Evolutionary conservation across 257 asterid species (phyloP).

Genomic region (Jacaranda mimosifolia): DNA sequence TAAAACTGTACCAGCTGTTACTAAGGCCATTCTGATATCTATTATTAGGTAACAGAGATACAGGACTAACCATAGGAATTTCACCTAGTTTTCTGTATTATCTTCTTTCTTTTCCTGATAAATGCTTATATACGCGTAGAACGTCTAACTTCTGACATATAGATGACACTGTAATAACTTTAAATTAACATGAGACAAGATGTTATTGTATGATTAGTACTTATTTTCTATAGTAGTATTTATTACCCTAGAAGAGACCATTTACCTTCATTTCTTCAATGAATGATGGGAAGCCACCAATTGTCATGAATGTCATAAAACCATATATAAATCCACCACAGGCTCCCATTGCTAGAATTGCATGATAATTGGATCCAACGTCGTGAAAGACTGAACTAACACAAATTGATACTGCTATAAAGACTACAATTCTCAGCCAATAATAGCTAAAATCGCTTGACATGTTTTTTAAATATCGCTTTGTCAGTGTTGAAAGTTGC

Average conservation of each 20-base stretch:
- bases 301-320: conserved; percentile 93
- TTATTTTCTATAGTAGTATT: not conserved
- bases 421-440: conserved; percentile 78
- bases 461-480: conserved; percentile 82
- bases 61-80: no score
- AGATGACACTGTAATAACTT: no score
- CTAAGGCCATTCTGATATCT: no score
- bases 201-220: no score
- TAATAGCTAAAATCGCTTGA: conserved; percentile 85
- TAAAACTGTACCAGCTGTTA: no score
- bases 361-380: conserved; percentile 61
- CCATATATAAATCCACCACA: conserved; percentile 91
- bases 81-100: no score
- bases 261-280: conserved; percentile 91
- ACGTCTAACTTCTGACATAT: no score
- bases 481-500: conserved; percentile 72
- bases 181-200: no score
- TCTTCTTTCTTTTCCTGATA: no score
- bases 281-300: conserved; percentile 97
- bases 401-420: conserved; percentile 62
- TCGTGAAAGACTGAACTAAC: conserved; percentile 80
- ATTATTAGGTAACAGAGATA: no score
- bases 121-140: no score
- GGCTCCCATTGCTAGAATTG: conserved; percentile 81
- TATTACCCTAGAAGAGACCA: not conserved